These are phyloP conservation scores for Phaeosphaeria sp. DNA, from an alignment of 2,329 filamentous ascomycete genomes.

Conservation along the genomic window DNA sequence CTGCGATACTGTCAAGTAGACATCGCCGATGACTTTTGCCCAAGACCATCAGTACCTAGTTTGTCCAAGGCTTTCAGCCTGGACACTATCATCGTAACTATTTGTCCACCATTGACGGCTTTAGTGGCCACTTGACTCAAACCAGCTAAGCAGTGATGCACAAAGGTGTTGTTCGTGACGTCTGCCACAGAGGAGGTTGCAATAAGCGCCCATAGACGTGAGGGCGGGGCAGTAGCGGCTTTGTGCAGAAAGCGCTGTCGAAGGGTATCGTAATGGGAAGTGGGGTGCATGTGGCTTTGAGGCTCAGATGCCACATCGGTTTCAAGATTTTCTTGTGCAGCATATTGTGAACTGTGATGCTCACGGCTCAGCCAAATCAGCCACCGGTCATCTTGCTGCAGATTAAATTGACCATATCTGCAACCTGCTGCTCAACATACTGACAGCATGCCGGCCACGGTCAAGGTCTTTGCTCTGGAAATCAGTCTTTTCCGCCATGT, in stretches of 20 bases:
- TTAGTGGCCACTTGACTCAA: neutral
- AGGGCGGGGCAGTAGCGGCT: constrained; percentile 13
- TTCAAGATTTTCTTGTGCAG: neutral
- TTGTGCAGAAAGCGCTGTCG: constrained; percentile 5
- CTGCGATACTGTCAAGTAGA: neutral
- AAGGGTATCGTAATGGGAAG: constrained; percentile 5
- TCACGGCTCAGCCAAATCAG: neutral
- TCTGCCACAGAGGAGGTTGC: constrained; percentile 27
- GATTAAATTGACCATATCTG: neutral
- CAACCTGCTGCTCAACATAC: neutral
- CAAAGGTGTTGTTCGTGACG: constrained; percentile 19
- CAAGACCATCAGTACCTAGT: neutral
- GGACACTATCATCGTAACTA: neutral
- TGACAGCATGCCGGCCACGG: constrained; percentile 9
- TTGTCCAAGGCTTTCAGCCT: neutral
- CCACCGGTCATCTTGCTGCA: neutral
- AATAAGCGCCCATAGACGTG: constrained; percentile 32
- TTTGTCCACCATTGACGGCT: neutral
- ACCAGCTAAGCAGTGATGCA: constrained; percentile 8
- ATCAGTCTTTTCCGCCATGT: constrained; percentile 13
- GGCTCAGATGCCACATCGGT: constrained; percentile 2
- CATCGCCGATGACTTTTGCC: neutral
- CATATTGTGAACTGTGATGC: neutral
- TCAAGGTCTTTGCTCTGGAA: constrained; percentile 7
- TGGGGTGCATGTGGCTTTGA: constrained; percentile 9